A percentile compares a stretch with the other conserved stretches of the same genome.
Conservation (phyloP, 805 yeast genomes). For the Saccharomycopsis capsularis region DNA sequence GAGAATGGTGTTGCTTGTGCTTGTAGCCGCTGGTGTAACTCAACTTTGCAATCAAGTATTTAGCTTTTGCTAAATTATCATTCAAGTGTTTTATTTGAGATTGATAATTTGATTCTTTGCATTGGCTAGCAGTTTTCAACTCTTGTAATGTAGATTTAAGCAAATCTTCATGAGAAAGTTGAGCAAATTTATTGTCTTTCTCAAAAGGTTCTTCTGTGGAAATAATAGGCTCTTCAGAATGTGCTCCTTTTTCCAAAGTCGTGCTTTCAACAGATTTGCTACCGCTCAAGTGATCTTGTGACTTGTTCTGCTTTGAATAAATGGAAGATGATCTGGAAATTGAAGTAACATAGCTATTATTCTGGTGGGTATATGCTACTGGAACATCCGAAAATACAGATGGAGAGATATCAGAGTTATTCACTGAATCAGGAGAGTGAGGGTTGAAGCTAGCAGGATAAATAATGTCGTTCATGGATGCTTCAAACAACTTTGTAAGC, state of each 20-base stretch:
- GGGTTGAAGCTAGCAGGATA: slow-evolving; percentile 3
- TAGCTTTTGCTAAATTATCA: slow-evolving; percentile 15
- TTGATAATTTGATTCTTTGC: slow-evolving; percentile 5
- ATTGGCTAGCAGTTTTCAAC: not conserved
- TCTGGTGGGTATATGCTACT: slow-evolving; percentile 17
- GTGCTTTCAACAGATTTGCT: not conserved
- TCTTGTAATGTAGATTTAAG: slow-evolving; percentile 8
- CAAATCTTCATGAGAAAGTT: slow-evolving; percentile 3
- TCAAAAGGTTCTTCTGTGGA: slow-evolving; percentile 4
- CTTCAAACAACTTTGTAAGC: slow-evolving; percentile 10
- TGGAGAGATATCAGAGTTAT: slow-evolving; percentile 12
- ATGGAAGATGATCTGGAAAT: slow-evolving; percentile 18
- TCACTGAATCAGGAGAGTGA: slow-evolving; percentile 8
- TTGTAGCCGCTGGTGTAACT: slow-evolving; percentile 8
- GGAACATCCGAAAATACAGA: slow-evolving; percentile 14
- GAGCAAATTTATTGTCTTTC: slow-evolving; percentile 4
- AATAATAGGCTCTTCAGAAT: not conserved
- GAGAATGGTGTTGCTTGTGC: slow-evolving; percentile 11
- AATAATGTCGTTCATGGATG: slow-evolving; percentile 9
- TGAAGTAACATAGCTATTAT: slow-evolving; percentile 18
- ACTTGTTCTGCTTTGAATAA: slow-evolving; percentile 12
- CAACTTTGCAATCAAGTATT: slow-evolving; percentile 14
- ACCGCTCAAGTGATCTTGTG: not conserved
- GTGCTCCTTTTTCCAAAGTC: not conserved
- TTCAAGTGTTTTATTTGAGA: slow-evolving; percentile 2